These are phyloP conservation scores for Teratosphaeria viscida DNA, from an alignment of 2,329 filamentous ascomycete species.

Conservation along the genomic window DNA sequence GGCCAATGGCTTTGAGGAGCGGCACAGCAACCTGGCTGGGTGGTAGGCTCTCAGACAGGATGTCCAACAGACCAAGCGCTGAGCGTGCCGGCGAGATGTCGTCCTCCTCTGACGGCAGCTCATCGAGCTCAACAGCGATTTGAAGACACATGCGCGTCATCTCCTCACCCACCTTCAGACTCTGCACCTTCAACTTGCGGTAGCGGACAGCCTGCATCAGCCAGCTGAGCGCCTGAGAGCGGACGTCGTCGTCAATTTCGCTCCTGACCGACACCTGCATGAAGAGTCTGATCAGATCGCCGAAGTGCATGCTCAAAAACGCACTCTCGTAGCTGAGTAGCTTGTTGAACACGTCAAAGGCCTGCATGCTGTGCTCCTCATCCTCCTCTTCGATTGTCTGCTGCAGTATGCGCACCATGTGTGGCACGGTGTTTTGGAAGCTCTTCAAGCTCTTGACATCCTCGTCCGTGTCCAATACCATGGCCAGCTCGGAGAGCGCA, in stretches of 20 bases:
- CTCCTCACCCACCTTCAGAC: constrained; percentile 73
- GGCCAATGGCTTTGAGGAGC: constrained; percentile 73
- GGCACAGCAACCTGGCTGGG: constrained; percentile 92
- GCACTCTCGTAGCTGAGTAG: constrained; percentile 82
- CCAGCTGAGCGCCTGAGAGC: constrained; percentile 85
- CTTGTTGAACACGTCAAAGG: constrained; percentile 95
- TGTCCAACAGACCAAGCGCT: constrained; percentile 78
- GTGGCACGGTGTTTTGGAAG: constrained; percentile 71
- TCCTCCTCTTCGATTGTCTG: constrained; percentile 61
- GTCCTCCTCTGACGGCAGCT: constrained; percentile 62
- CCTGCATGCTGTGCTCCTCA: constrained; percentile 78
- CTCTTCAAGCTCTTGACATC: constrained; percentile 60
- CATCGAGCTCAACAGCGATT: constrained; percentile 80
- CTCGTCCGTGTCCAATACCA: constrained; percentile 81
- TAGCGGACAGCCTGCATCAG: constrained; percentile 86
- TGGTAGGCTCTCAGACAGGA: constrained; percentile 77
- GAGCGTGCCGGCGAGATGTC: constrained; percentile 77
- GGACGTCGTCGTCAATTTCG: constrained; percentile 69
- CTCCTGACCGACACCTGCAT: constrained; percentile 71
- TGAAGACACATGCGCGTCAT: constrained; percentile 80
- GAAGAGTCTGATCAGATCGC: constrained; percentile 88
- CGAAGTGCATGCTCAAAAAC: constrained; percentile 74
- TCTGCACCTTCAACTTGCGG: constrained; percentile 91
- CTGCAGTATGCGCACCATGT: constrained; percentile 85
- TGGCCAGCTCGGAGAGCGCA: constrained; percentile 75